Base-by-base conservation (phyloP, 345 rosid species). In the Lepidium sativum region DNA sequence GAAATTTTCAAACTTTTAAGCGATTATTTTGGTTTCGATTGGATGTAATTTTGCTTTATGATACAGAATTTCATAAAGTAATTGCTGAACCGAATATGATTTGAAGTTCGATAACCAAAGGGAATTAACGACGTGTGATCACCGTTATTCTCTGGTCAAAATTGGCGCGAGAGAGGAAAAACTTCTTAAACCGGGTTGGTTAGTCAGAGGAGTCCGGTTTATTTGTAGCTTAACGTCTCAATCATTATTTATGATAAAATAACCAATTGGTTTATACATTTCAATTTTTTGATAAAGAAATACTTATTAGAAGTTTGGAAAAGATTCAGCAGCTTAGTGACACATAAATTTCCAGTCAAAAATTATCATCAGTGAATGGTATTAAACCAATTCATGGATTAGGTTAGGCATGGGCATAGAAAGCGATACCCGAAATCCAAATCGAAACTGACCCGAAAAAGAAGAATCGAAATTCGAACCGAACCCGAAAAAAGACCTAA, bases 101-200 rank as follows among this genome's bases (percentile, higher is more conserved):
- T 54, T 51, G 32, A 34, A n/a, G 35, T 6, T 3, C 40, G 39
- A 23, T 39, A 27, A n/a, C 17, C 13, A 10, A 21, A 60, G 32
- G 9, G 61, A 12, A 17, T 44, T 54, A 50, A 70, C 58, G 51
- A 54, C 25, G 57, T 54, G 55, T 35, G 8, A 18, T 54, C 58
- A 18, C 69, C 57, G 69, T 70, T 63, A 54, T 69, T 70, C 50
- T 10, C 1, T 31, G 44, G 75, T 71, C 69, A 71, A 71, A 63
- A 20, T 71, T 71, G 75, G 69, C 75, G 64, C 62, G 52, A 70
- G 40, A 10, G 35, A 13, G 9, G 5, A 31, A 12, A 52, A 34
- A 34, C 55, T 34, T 62, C 18, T n/a, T 62, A 27, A 62, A 70
- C 68, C 42, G 42, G 69, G 25, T 62, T 11, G 68, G 25, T 62